A percentile compares a stretch with the other conserved stretches of the same genome.
Evolutionary conservation across 2,329 filamentous ascomycete species (phyloP).

Genomic region (Septoria petroselini): DNA sequence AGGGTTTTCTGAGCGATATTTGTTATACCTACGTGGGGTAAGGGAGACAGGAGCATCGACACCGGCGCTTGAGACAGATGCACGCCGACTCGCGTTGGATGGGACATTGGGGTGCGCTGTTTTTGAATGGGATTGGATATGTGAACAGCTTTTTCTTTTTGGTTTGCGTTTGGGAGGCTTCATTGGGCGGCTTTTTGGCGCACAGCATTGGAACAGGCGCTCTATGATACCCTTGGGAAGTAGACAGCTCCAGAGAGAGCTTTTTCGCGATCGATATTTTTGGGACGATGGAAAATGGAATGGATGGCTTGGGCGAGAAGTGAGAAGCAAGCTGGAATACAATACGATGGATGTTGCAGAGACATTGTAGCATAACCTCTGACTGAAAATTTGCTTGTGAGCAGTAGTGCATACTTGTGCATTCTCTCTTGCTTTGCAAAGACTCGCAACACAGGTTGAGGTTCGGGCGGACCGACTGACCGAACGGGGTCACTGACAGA

Average conservation of each 20-base stretch:
- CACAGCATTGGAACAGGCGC: slow-evolving; percentile 29
- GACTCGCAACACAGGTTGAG: no score
- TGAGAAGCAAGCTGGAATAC: not conserved
- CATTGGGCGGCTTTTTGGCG: slow-evolving; percentile 18
- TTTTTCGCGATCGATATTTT: slow-evolving; percentile 2
- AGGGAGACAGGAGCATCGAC: no score
- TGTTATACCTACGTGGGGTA: slow-evolving; percentile 16
- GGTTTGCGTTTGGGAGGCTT: not conserved
- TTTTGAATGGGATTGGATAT: slow-evolving; percentile 4
- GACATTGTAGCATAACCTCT: not conserved
- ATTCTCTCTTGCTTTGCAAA: not conserved
- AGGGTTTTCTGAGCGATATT: slow-evolving; percentile 25
- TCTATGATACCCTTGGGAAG: slow-evolving; percentile 29
- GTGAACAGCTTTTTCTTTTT: not conserved
- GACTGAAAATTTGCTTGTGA: not conserved
- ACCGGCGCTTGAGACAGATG: slow-evolving; percentile 8
- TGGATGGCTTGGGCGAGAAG: no score
- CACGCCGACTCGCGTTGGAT: slow-evolving; percentile 17
- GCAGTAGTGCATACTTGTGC: not conserved
- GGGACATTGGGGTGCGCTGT: slow-evolving; percentile 8
- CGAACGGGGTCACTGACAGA: no score
- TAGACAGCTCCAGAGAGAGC: slow-evolving; percentile 17
- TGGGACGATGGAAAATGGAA: not conserved
- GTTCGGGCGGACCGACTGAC: no score
- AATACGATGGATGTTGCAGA: not conserved